phyloP scores from a whole-genome alignment of 768 basidiomycete species.

The Astraeus odoratus region DNA sequence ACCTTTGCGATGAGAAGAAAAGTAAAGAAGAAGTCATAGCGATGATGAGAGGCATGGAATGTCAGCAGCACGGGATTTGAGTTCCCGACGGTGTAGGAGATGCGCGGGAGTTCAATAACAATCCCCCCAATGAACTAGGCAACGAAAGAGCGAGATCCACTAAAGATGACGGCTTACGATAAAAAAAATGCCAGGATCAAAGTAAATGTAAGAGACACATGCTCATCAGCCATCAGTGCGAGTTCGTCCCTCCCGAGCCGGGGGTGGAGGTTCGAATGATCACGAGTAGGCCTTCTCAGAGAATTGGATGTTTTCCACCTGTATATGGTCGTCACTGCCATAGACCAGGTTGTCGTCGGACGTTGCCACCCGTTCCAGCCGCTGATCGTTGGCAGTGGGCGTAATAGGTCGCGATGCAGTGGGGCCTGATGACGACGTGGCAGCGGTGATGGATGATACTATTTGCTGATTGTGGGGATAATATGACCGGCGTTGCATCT shows the following conservation, averaged over 20 bases:
- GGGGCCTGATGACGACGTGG: conserved; percentile 61
- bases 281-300: conserved; percentile 49
- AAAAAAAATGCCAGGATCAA: background rate
- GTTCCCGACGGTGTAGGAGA: too few species aligned
- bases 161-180: background rate
- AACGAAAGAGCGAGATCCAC: background rate
- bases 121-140: background rate
- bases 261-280: background rate
- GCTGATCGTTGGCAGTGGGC: conserved; percentile 43
- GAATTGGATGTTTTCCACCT: conserved; percentile 33
- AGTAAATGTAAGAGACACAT: background rate
- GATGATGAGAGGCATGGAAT: background rate
- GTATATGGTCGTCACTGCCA: conserved; percentile 32
- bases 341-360: conserved; percentile 39
- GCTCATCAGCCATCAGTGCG: background rate
- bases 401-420: conserved; percentile 71
- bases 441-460: conserved; percentile 54
- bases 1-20: background rate
- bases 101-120: too few species aligned
- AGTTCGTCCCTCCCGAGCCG: background rate
- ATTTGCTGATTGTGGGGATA: conserved; percentile 77
- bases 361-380: conserved; percentile 34
- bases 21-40: background rate
- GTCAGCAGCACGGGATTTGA: background rate
- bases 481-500: conserved; percentile 86